Evolutionary conservation across 129 eudicot genomes (phyloP).

Genomic region (Pseudognaphalium luteoalbum): DNA sequence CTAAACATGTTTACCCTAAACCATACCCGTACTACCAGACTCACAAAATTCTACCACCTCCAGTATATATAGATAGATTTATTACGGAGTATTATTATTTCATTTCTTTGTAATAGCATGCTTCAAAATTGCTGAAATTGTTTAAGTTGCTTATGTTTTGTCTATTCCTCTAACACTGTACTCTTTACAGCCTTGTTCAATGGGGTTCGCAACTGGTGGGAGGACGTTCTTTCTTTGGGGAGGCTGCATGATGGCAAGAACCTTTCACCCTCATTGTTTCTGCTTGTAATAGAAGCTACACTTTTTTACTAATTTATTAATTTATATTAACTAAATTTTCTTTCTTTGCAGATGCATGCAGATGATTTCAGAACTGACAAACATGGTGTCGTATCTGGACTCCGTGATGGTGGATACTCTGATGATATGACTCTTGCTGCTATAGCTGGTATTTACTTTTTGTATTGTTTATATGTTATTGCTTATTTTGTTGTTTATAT

Average conservation of each 20-base stretch:
- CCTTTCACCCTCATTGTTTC: constrained; percentile 11
- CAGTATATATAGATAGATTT: not conserved
- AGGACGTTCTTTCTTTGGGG: constrained; percentile 97
- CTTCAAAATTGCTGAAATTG: not conserved
- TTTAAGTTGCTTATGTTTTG: not conserved
- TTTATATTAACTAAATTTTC: not conserved
- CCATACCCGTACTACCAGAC: not conserved
- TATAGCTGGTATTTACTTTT: constrained; percentile 61
- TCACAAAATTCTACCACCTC: not conserved
- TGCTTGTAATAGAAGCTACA: not conserved
- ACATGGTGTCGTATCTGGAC: constrained; percentile 82
- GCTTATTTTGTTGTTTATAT: not conserved
- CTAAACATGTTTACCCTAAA: not conserved
- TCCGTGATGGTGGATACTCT: constrained; percentile 95
- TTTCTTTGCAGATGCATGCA: constrained; percentile 85
- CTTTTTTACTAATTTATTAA: constrained; percentile 6
- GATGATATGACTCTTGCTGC: constrained; percentile 99
- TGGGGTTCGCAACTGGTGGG: constrained; percentile 99
- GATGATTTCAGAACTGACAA: constrained; percentile 89
- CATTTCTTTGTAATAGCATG: constrained; percentile 1
- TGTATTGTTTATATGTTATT: not conserved
- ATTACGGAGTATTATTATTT: not conserved
- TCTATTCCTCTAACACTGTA: not conserved
- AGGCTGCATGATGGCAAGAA: constrained; percentile 99
- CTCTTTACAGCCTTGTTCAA: constrained; percentile 85